phyloP scores from a whole-genome alignment of 768 basidiomycete species.

The Podaxis carcinomalis region DNA sequence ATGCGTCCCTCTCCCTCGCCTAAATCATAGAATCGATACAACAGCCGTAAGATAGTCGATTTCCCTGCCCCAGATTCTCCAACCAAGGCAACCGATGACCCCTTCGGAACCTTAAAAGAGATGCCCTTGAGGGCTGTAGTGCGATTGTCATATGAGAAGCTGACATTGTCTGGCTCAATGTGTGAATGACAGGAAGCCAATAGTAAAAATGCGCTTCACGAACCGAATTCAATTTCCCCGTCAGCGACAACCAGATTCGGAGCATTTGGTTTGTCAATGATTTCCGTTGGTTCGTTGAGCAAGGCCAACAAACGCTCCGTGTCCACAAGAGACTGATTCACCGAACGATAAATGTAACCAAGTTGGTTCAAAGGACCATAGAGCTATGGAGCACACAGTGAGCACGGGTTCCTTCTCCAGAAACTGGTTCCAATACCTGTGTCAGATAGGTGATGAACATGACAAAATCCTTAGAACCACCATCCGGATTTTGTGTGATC shows the following conservation, averaged over 20 bases:
- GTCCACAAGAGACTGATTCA: constrained; percentile 75
- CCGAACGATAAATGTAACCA: constrained; percentile 72
- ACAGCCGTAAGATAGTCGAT: constrained; percentile 77
- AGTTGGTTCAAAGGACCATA: constrained; percentile 75
- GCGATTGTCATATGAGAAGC: constrained; percentile 79
- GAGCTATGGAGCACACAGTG: constrained; percentile 34
- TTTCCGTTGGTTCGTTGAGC: constrained; percentile 77
- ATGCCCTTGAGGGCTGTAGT: constrained; percentile 68
- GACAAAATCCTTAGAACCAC: constrained; percentile 60
- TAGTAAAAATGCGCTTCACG: constrained; percentile 16
- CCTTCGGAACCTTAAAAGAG: constrained; percentile 85
- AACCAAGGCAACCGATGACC: constrained; percentile 85
- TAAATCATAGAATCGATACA: constrained; percentile 92
- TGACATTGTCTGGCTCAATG: constrained; percentile 62
- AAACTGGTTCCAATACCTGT: constrained; percentile 46
- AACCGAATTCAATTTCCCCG: constrained; percentile 87
- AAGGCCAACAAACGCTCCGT: constrained; percentile 81
- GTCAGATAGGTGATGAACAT: constrained; percentile 80
- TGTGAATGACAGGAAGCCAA: constrained; percentile 5
- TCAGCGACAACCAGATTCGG: constrained; percentile 65
- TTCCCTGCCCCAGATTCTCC: constrained; percentile 82
- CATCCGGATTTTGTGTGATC: constrained; percentile 46
- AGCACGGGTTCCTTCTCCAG: not conserved
- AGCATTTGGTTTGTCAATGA: constrained; percentile 77
- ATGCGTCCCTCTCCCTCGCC: constrained; percentile 76